A percentile compares a stretch with the other conserved stretches of the same genome.
Evolutionary conservation across 116 monocot species (phyloP).

Genomic region (Trichopus zeylanicus): DNA sequence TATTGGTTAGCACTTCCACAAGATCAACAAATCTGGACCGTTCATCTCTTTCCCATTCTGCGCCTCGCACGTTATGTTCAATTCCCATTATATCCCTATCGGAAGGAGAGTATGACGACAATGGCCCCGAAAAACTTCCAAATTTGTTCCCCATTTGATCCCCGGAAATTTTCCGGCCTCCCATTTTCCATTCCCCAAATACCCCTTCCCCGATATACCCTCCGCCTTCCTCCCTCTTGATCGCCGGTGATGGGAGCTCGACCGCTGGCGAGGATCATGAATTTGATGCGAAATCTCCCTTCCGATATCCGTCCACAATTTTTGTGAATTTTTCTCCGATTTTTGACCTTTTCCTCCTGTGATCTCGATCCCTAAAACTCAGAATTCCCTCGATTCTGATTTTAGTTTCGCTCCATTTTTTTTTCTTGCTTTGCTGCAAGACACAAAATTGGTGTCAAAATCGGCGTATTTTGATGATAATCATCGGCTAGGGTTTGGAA

Average conservation of each 20-base stretch:
- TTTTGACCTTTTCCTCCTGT: neutral
- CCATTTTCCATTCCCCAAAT: slow-evolving; percentile 12
- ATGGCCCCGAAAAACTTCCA: neutral
- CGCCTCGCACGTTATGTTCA: too few species aligned
- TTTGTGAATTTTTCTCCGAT: neutral
- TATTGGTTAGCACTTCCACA: too few species aligned
- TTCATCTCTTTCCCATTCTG: too few species aligned
- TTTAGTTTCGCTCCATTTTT: neutral
- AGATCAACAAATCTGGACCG: too few species aligned
- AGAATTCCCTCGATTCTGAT: neutral
- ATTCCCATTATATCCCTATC: too few species aligned
- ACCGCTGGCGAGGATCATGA: neutral
- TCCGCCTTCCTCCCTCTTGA: neutral
- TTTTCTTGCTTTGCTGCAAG: neutral
- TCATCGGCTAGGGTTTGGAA: slow-evolving; percentile 3
- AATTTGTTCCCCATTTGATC: neutral
- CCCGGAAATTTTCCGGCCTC: too few species aligned
- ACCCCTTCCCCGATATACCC: slow-evolving; percentile 10
- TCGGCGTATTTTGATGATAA: neutral
- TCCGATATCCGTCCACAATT: neutral
- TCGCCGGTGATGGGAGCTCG: neutral
- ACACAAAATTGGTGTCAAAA: neutral
- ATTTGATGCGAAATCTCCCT: neutral
- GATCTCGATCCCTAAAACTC: neutral
- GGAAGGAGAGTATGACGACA: too few species aligned